Evolutionary conservation across 805 yeast genomes (phyloP).

Genomic region (Hanseniaspora meyeri): DNA sequence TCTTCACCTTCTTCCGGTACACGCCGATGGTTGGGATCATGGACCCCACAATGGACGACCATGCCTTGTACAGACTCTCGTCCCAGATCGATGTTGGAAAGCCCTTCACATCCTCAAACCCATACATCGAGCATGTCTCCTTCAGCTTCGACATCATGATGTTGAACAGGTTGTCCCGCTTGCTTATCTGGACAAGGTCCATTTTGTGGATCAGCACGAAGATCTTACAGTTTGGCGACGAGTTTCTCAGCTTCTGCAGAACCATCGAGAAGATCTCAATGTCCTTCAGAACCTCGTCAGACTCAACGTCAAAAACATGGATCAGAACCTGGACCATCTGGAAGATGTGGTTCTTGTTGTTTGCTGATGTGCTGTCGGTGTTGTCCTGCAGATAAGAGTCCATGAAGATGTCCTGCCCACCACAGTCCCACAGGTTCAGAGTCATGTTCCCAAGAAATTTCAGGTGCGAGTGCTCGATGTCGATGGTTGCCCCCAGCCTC

Average conservation of each 20-base stretch:
- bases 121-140: slow-evolving; percentile 56
- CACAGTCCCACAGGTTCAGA: slow-evolving; percentile 93
- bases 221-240: slow-evolving; percentile 81
- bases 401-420: slow-evolving; percentile 94
- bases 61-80: slow-evolving; percentile 87
- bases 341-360: slow-evolving; percentile 67
- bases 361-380: not conserved
- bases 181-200: slow-evolving; percentile 84
- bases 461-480: slow-evolving; percentile 93
- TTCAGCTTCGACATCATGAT: slow-evolving; percentile 75
- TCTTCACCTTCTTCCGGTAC: slow-evolving; percentile 62
- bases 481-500: slow-evolving; percentile 91
- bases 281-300: slow-evolving; percentile 82
- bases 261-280: slow-evolving; percentile 83
- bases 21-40: slow-evolving; percentile 80
- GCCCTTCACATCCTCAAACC: slow-evolving; percentile 56
- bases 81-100: slow-evolving; percentile 97
- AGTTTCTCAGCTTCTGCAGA: slow-evolving; percentile 65
- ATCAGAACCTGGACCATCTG: slow-evolving; percentile 91
- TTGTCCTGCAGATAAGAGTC: slow-evolving; percentile 79
- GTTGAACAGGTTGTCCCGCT: slow-evolving; percentile 68
- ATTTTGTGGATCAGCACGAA: slow-evolving; percentile 88
- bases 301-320: slow-evolving; percentile 92
- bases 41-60: slow-evolving; percentile 93
- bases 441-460: slow-evolving; percentile 92